Evolutionary conservation across 2,329 filamentous ascomycete genomes (phyloP).

Genomic region (Chaetomium strumarium): DNA sequence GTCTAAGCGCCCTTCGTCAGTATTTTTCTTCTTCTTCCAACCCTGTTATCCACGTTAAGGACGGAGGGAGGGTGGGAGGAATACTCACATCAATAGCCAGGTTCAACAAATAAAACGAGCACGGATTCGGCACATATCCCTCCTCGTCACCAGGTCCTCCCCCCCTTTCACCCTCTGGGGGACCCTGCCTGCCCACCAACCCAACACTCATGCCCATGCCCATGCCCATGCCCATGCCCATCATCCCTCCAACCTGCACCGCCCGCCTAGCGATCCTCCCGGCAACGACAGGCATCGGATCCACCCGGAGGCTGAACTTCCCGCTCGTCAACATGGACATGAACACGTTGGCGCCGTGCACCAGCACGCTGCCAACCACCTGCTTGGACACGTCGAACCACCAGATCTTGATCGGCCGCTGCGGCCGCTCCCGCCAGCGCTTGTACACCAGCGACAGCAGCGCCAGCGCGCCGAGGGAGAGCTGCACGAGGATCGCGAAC

Average conservation of each 20-base stretch:
- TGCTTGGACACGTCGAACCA: conserved; percentile 97
- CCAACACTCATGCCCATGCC: conserved; percentile 24
- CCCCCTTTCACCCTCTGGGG: conserved; percentile 33
- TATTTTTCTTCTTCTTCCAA: no score
- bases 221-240: conserved; percentile 24
- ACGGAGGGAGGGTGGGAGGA: background rate
- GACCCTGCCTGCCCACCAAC: conserved; percentile 33
- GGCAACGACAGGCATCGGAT: conserved; percentile 27
- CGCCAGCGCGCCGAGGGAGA: conserved; percentile 75
- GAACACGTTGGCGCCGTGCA: conserved; percentile 88
- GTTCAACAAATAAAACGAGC: conserved; percentile 93
- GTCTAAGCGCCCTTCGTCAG: conserved; percentile 54
- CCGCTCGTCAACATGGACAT: conserved; percentile 96
- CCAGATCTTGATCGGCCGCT: conserved; percentile 93
- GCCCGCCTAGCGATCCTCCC: background rate
- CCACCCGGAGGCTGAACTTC: conserved; percentile 59
- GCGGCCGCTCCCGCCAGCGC: conserved; percentile 84
- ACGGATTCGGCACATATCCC: conserved; percentile 76
- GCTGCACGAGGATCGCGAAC: conserved; percentile 87
- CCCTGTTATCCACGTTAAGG: background rate
- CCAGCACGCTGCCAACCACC: conserved; percentile 84
- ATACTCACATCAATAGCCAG: conserved; percentile 84
- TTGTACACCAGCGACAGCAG: conserved; percentile 87
- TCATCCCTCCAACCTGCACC: conserved; percentile 30
- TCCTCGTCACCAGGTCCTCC: conserved; percentile 33